Evolutionary conservation across 2,329 filamentous ascomycete genomes (phyloP), one percentile per base, ranked within the genome.

Genomic region (Phoma sp.): DNA sequence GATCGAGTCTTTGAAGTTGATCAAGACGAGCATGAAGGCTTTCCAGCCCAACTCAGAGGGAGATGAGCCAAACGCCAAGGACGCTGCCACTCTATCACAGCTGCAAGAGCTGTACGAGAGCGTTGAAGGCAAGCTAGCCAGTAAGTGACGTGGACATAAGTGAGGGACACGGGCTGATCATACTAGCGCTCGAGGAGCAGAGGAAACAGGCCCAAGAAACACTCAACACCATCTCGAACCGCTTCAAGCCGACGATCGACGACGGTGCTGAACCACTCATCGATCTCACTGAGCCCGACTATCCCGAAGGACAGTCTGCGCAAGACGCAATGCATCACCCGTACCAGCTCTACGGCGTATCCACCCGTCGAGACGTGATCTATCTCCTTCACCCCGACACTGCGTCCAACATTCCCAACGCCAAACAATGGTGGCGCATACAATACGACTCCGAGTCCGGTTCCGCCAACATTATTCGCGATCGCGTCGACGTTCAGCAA

Each of bases 331-430:
- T 68, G 59, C 50, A 61, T 9, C 45, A 67, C 61, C 80, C 78
- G 44, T 87, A 87, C 65, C 81, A 80, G 1, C 77, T 88, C 21
- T 80, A 81, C 39, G 85, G 85, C 25, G 81, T 87, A 5, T 83
- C 83, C 33, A 87, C 84, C 3, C 78, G 82, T 43, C 78, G 82
- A 1, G 81, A 84, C 62, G 78, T 85, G 24, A 84, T 81, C 31
- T 88, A 87, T 62, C 70, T 88, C 15, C 76, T 85, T 17, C 77
- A 78, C 24, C 76, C 75, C 6, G 72, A 65, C 48, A 61, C 57
- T 7, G 47, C 58, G 4, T 62, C 67, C 17, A 60, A 65, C 27
- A 43, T 44, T 1, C 52, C 62, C 10, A 54, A 49, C 24, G 61
- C 64, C 17, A 64, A 55, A 19, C 67, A 72, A 45, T 76, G 74